These are phyloP conservation scores for Inonotus hispidus DNA, from an alignment of 1,284 basidiomycete genomes.

Conservation along the genomic window DNA sequence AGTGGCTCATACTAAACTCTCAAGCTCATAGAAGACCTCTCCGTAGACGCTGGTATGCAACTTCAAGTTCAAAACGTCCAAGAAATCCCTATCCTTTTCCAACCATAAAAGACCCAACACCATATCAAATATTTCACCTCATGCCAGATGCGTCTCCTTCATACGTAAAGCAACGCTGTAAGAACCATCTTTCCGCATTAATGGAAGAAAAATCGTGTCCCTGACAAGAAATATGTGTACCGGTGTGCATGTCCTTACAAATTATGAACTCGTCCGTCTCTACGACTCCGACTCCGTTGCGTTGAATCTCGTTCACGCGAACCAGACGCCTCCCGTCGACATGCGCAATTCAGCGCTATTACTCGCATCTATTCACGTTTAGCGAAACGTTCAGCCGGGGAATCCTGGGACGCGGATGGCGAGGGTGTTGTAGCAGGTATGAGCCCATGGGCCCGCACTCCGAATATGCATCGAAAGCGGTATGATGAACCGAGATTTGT, in stretches of 20 bases:
- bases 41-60: neutral
- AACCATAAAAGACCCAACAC: conserved; percentile 45
- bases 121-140: conserved; percentile 68
- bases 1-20: neutral
- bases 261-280: conserved; percentile 64
- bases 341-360: conserved; percentile 58
- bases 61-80: neutral
- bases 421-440: conserved; percentile 26
- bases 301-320: conserved; percentile 40
- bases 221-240: too few species aligned
- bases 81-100: conserved; percentile 55
- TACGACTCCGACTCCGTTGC: conserved; percentile 71
- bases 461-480: conserved; percentile 33
- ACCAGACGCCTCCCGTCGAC: conserved; percentile 35
- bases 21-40: neutral
- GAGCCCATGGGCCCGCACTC: conserved; percentile 28
- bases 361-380: conserved; percentile 55
- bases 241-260: conserved; percentile 38
- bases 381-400: conserved; percentile 7
- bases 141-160: conserved; percentile 45
- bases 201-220: neutral
- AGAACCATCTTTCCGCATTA: conserved; percentile 23
- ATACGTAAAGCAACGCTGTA: conserved; percentile 63
- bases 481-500: conserved; percentile 21
- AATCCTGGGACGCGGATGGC: conserved; percentile 16